Evolutionary conservation across 805 yeast genomes (phyloP), one percentile per base, ranked within the genome.

Genomic region (Lipomyces mesembrius): DNA sequence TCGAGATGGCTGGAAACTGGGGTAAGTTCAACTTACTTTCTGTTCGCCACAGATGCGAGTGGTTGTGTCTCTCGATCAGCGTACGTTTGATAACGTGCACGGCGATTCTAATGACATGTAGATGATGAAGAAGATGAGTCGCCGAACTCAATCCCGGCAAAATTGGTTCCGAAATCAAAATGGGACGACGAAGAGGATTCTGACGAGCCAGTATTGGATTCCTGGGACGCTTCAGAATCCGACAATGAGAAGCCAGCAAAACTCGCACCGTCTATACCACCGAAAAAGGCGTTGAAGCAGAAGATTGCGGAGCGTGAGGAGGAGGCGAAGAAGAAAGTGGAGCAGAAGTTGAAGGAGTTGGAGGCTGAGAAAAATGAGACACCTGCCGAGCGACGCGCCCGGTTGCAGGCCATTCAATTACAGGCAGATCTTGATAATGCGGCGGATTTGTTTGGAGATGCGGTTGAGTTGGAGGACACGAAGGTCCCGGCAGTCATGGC

Each of bases 371-470:
- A 52, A 29, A 25, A 52, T 84, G 90, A 53, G 97, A 91, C 77
- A 90, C 86, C 71, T 82, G 81, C 69, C 88, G 62, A 70, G 51
- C 94, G n/a, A 84, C 91, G 82, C 73, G 92, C 89, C 75, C 78
- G 92, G 78, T 82, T 90, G 79, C 88, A 83, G 75, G 66, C 89
- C 77, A 96, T 95, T 25, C 97, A 94, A 79, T 75, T 91, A 67
- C 88, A 86, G 59, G 85, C 96, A 34, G 99, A 94, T 80, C 82
- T 94, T 78, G 91, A 91, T 78, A 91, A 91, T 76, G 98, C 99
- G 37, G 94, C 97, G 8, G 96, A 91, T 74, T 82, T 94, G 73
- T 92, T 94, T 76, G 97, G 92, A 39, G 92, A 91, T 17, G 76
- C 20, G 29, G 27, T 14, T 51, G 54, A 11, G 9, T 14, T 32